phyloP scores from a whole-genome alignment of 306 rosid genomes.

The Castanopsis chinensis region DNA sequence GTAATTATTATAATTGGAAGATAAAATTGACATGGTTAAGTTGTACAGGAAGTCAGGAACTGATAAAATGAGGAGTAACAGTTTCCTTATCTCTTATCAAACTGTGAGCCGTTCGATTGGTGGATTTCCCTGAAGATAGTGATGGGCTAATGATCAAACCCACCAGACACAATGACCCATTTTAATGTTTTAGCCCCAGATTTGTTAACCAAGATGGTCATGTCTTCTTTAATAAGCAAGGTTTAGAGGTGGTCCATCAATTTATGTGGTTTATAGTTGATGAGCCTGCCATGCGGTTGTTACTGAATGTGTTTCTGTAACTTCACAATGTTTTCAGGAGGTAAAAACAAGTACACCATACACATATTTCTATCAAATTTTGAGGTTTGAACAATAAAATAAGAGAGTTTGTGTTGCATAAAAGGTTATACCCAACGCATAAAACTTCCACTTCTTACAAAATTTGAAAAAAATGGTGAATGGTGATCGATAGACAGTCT shows the following conservation, averaged over 20 bases:
- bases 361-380: background rate
- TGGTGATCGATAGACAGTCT: too few relatives aligned
- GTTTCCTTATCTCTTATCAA: constrained; percentile 19
- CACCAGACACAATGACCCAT: constrained; percentile 35
- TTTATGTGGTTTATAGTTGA: constrained; percentile 47
- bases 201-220: constrained; percentile 36
- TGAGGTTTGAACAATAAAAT: background rate
- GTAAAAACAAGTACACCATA: background rate
- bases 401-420: too few relatives aligned
- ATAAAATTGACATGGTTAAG: constrained; percentile 17
- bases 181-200: constrained; percentile 38
- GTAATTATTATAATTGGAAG: constrained; percentile 17
- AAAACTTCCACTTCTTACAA: too few relatives aligned
- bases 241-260: constrained; percentile 59
- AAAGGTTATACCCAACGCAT: too few relatives aligned
- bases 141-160: constrained; percentile 42
- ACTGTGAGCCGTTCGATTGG: constrained; percentile 17
- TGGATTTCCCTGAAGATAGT: constrained; percentile 28
- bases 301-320: constrained; percentile 8
- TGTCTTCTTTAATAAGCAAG: constrained; percentile 41
- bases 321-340: constrained; percentile 5
- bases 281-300: constrained; percentile 45
- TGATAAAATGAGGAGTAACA: constrained; percentile 18
- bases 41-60: constrained; percentile 6
- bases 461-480: too few relatives aligned